A percentile compares a stretch with the other conserved stretches of the same genome.
These are phyloP conservation scores for Penicillium digitatum DNA, from an alignment of 2,329 filamentous ascomycete genomes.

Conservation along the genomic window DNA sequence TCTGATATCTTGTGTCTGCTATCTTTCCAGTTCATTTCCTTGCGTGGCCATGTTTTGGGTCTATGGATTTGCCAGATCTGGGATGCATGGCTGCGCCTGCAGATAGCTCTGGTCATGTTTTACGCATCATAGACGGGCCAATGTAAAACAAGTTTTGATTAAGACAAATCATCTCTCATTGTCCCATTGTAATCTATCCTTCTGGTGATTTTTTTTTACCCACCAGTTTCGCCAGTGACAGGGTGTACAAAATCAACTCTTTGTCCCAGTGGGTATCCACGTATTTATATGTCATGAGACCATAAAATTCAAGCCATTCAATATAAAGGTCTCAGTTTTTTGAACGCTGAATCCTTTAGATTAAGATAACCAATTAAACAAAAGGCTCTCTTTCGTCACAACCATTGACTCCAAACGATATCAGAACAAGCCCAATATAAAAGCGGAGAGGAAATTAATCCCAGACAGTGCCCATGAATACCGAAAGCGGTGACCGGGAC, in stretches of 20 bases:
- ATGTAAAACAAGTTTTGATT: conserved; percentile 36
- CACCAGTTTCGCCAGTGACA: neutral
- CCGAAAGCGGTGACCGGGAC: conserved; percentile 5
- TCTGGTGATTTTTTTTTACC: neutral
- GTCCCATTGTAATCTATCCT: neutral
- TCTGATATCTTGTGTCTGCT: conserved; percentile 20
- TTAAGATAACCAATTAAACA: neutral
- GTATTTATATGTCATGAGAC: neutral
- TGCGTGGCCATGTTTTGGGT: conserved; percentile 25
- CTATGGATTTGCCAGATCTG: conserved; percentile 19
- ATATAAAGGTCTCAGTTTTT: neutral
- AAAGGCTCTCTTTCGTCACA: neutral
- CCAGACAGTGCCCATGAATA: neutral
- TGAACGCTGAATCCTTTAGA: neutral
- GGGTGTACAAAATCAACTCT: neutral
- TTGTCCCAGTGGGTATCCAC: neutral
- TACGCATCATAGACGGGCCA: conserved; percentile 40
- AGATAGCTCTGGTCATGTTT: conserved; percentile 30
- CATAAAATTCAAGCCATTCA: no score
- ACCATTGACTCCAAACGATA: no score
- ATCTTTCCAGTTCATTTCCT: conserved; percentile 23
- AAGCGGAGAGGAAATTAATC: neutral
- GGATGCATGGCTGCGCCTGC: conserved; percentile 28
- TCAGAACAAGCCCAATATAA: neutral
- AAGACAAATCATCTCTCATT: neutral